Evolutionary conservation across 2,329 filamentous ascomycete genomes (phyloP).

Genomic region (Stemphylium beticola): DNA sequence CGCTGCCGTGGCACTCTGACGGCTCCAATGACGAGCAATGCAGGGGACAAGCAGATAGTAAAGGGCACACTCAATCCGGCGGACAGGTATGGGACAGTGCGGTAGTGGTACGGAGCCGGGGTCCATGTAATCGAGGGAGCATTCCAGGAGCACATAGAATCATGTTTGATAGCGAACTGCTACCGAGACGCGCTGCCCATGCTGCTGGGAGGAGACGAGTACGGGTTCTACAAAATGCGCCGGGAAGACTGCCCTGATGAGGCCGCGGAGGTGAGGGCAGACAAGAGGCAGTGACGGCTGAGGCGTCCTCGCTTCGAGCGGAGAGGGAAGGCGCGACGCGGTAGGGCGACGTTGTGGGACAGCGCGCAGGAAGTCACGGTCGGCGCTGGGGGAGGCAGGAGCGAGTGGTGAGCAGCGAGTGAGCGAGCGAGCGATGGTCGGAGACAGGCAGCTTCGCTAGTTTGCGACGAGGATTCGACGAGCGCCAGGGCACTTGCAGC

Average conservation of each 20-base stretch:
- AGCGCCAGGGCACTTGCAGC: conserved; percentile 7
- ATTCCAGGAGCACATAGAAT: conserved; percentile 39
- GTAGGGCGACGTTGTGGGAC: conserved; percentile 31
- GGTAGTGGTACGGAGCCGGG: conserved; percentile 46
- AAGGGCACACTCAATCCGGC: conserved; percentile 42
- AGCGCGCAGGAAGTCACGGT: conserved; percentile 2
- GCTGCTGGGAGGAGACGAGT: conserved; percentile 32
- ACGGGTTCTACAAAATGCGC: conserved; percentile 16
- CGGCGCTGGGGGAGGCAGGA: conserved; percentile 7
- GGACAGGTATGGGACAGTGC: conserved; percentile 49
- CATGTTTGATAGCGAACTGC: conserved; percentile 40
- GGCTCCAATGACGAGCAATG: conserved; percentile 36
- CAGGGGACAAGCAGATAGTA: conserved; percentile 21
- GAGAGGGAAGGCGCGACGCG: conserved; percentile 23
- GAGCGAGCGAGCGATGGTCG: neutral
- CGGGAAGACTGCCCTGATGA: conserved; percentile 13
- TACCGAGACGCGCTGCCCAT: conserved; percentile 46
- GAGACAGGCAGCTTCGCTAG: neutral
- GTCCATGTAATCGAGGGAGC: conserved; percentile 47
- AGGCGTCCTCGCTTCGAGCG: conserved; percentile 17
- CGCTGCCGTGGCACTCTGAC: conserved; percentile 44
- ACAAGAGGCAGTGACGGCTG: conserved; percentile 15
- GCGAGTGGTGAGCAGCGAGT: neutral
- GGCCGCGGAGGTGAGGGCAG: conserved; percentile 2
- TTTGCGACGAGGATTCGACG: conserved; percentile 4